Base-by-base conservation (phyloP, 176 grass and related monocot species). In the Thalia dealbata region DNA sequence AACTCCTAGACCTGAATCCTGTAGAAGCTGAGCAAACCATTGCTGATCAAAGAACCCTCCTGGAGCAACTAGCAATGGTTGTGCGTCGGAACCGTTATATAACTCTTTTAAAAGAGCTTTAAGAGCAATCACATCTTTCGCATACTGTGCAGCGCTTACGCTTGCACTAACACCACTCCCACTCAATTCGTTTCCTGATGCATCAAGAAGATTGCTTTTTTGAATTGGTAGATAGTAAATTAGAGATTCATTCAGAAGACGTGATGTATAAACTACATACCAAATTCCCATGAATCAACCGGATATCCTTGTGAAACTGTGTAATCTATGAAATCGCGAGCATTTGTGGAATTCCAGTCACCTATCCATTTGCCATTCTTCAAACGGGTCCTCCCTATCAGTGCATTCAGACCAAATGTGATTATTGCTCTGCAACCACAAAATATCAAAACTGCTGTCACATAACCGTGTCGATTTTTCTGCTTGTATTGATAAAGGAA, bases 271-370 rank as follows among this genome's bases (percentile, higher is more conserved):
- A 68, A n/a, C 0, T 73, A 74, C 38, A 82, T 92, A 96, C 92
- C 92, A 26, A 96, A 90, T 90, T 96, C 92, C 92, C 93, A 96
- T 44, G 93, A 96, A 88, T 96, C 93, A 51, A 96, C 82, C 69
- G 79, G 83, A 69, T 92, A 96, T 51, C 85, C 76, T 75, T 77
- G 86, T 16, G 82, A 81, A 61, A 81, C 75, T 52, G 89, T 92
- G 60, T 92, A 96, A 54, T 86, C 82, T 25, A 92, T 92, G 48
- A 96, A 92, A 50, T 92, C 84, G 19, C 19, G 82, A 78, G 87
- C 80, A 74, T 92, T 92, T 28, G 77, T 96, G 26, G 86, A 87
- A 83, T 96, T 90, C 92, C 92, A 96, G 26, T 84, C 80, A 21
- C 92, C 92, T 78, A 69, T 61, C 89, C 89, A 96, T 30, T 73